These are phyloP conservation scores for Suillus brevipes DNA, from an alignment of 768 basidiomycete species.

Conservation along the genomic window DNA sequence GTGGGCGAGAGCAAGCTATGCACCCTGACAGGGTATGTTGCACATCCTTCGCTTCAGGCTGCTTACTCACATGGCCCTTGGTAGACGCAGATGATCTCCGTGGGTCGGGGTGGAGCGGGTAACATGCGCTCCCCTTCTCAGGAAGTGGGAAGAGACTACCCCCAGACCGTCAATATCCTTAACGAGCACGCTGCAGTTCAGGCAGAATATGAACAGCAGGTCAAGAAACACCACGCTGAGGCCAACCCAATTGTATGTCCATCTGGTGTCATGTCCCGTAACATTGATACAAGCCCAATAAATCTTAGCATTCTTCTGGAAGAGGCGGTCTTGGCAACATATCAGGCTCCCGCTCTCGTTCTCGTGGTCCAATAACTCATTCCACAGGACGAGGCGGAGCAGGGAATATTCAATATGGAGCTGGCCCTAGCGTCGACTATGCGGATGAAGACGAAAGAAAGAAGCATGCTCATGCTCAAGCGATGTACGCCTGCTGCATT, in stretches of 20 bases:
- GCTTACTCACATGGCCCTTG: constrained; percentile 8
- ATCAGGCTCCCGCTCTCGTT: constrained; percentile 48
- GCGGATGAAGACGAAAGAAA: constrained; percentile 38
- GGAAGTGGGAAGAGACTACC: constrained; percentile 34
- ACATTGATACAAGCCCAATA: constrained; percentile 8
- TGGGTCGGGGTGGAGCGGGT: constrained; percentile 81
- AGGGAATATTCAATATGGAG: constrained; percentile 52
- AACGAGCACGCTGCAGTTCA: constrained; percentile 25
- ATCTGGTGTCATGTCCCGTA: background rate
- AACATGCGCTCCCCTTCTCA: constrained; percentile 83
- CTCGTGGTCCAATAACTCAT: constrained; percentile 42
- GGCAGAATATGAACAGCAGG: constrained; percentile 22
- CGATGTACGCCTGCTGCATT: constrained; percentile 39
- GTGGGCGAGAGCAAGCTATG: constrained; percentile 59
- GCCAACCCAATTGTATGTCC: constrained; percentile 36
- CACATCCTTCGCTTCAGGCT: constrained; percentile 1
- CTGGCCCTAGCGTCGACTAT: constrained; percentile 17
- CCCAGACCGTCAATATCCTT: constrained; percentile 28
- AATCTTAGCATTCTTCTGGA: constrained; percentile 54
- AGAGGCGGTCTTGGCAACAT: constrained; percentile 71
- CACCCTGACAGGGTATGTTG: constrained; percentile 39
- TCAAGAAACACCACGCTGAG: constrained; percentile 31
- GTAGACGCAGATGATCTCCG: constrained; percentile 36
- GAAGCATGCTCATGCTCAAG: constrained; percentile 32
- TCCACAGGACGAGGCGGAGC: constrained; percentile 65